Conservation (phyloP, 2,329 filamentous ascomycete genomes). For the Rutstroemia sp. region DNA sequence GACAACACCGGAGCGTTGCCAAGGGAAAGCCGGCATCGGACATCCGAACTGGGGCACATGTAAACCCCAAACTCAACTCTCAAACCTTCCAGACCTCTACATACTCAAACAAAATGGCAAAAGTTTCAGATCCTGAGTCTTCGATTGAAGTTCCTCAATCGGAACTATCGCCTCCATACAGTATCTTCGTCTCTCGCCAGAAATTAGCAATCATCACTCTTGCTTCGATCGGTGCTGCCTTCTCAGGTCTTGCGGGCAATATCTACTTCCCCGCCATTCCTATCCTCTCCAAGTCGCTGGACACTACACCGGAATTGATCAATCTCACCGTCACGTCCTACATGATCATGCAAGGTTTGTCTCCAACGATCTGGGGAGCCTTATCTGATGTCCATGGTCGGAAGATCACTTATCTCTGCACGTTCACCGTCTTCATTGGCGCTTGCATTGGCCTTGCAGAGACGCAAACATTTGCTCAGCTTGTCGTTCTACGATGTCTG, state of each 20-base stretch:
- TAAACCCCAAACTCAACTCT: not conserved
- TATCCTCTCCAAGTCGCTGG: constrained; percentile 17
- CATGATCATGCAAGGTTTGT: constrained; percentile 47
- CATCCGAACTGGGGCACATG: not conserved
- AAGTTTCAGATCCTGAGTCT: not conserved
- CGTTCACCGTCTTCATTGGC: constrained; percentile 45
- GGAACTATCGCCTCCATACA: constrained; percentile 13
- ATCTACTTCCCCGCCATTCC: constrained; percentile 27
- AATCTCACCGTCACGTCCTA: constrained; percentile 27
- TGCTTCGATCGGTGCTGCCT: constrained; percentile 19
- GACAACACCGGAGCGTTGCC: not conserved
- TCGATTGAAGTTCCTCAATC: not conserved
- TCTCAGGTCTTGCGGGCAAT: constrained; percentile 19
- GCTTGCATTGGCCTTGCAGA: constrained; percentile 48
- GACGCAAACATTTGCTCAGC: constrained; percentile 38
- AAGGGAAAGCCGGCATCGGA: not conserved
- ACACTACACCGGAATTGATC: constrained; percentile 19
- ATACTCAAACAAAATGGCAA: not conserved
- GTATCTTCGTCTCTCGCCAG: constrained; percentile 18
- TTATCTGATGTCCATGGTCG: constrained; percentile 45
- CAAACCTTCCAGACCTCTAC: not conserved
- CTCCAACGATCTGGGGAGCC: constrained; percentile 39
- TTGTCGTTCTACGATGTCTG: constrained; percentile 34
- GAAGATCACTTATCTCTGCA: constrained; percentile 44
- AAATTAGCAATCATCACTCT: constrained; percentile 19